These are phyloP conservation scores for slime mould (Dictyostelium discoideum) DNA, from an alignment of 78 protist genomes.

Conservation along the genomic window DNA sequence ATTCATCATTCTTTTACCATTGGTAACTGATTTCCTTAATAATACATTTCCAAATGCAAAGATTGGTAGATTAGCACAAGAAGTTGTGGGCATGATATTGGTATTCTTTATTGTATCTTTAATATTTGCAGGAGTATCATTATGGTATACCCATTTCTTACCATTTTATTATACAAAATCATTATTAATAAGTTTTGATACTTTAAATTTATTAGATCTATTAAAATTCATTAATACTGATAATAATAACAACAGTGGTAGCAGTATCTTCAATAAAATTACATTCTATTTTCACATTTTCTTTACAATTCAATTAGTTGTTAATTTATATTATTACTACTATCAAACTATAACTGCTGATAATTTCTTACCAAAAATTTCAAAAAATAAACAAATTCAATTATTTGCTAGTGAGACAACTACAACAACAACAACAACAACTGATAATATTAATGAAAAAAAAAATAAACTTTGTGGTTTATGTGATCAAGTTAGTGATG, in stretches of 20 bases:
- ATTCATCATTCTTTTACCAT: constrained; percentile 46
- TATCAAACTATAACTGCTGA: not conserved
- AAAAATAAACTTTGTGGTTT: not conserved
- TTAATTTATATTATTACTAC: constrained; percentile 24
- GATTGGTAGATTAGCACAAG: constrained; percentile 66
- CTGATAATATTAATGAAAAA: not conserved
- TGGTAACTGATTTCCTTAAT: constrained; percentile 45
- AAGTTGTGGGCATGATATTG: constrained; percentile 23
- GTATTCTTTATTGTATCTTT: constrained; percentile 33
- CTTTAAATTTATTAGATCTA: not conserved
- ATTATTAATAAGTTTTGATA: not conserved
- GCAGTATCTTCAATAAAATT: not conserved
- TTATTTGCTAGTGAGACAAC: not conserved
- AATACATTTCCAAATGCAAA: constrained; percentile 65
- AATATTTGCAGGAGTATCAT: constrained; percentile 14
- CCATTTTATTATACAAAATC: constrained; percentile 8
- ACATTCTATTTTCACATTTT: not conserved
- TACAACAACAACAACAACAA: too few species aligned
- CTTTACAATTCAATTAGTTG: not conserved
- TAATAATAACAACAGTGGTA: too few species aligned
- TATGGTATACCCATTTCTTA: constrained; percentile 41
- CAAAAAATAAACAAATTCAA: not conserved
- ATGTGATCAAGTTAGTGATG: not conserved
- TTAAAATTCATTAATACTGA: not conserved
- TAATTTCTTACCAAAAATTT: not conserved